phyloP scores from a whole-genome alignment of 345 rosid genomes.

The Populus simonii region DNA sequence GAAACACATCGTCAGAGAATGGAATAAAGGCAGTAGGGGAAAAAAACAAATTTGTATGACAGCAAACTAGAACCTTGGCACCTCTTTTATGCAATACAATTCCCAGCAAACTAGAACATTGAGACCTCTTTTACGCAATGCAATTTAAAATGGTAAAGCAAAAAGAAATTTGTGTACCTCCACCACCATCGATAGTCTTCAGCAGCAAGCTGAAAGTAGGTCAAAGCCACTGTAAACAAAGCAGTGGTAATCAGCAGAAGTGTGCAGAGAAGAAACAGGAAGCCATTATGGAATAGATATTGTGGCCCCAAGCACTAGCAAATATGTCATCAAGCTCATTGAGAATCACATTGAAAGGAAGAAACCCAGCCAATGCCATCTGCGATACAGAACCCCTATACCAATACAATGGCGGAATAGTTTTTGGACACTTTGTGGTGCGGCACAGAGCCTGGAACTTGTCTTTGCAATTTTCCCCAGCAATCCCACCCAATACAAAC shows the following conservation, averaged over 20 bases:
- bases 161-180: constrained; percentile 11
- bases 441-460: constrained; percentile 28
- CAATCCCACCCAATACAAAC: constrained; percentile 27
- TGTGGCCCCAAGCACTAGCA: constrained; percentile 33
- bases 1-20: neutral
- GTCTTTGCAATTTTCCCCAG: constrained; percentile 23
- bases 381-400: constrained; percentile 20
- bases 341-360: constrained; percentile 28
- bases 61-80: neutral
- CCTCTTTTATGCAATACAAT: neutral
- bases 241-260: constrained; percentile 31
- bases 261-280: constrained; percentile 25
- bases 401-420: constrained; percentile 23
- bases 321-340: constrained; percentile 28
- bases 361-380: constrained; percentile 26
- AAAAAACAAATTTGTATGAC: neutral
- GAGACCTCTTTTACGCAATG: neutral
- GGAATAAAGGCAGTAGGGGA: neutral
- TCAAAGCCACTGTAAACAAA: constrained; percentile 31
- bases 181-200: constrained; percentile 36
- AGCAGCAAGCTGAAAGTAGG: constrained; percentile 31
- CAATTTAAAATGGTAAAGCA: neutral
- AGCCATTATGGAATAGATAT: constrained; percentile 27
- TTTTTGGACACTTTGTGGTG: constrained; percentile 26
- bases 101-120: neutral